Percentiles rank a stretch among this genome's conserved stretches.
phyloP scores from a whole-genome alignment of 163 green algal genomes.

The Trebouxiophyceae sp. region DNA sequence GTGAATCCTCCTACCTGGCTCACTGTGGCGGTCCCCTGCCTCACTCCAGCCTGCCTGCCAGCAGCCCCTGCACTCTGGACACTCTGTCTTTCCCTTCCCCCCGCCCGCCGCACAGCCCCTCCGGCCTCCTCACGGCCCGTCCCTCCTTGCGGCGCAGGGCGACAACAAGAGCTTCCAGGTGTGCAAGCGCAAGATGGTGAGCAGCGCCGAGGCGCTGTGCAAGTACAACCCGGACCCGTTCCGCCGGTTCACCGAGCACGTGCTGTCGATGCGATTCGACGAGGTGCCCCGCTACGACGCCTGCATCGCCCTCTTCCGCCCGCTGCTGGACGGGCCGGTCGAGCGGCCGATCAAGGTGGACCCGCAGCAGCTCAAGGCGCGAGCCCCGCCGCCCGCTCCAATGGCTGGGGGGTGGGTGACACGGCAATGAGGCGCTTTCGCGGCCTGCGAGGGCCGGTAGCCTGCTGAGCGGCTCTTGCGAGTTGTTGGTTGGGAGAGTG shows the following conservation, averaged over 20 bases:
- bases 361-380: not conserved
- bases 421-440: too few relatives aligned
- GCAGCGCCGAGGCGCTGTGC: conserved; percentile 19
- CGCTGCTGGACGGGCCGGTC: conserved; percentile 18
- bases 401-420: too few relatives aligned
- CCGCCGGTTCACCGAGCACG: conserved; percentile 23
- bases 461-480: too few relatives aligned
- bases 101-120: too few relatives aligned
- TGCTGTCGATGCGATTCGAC: conserved; percentile 35
- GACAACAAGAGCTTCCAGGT: conserved; percentile 38
- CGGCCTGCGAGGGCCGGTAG: too few relatives aligned
- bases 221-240: conserved; percentile 10
- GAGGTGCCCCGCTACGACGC: conserved; percentile 41
- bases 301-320: conserved; percentile 42
- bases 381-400: too few relatives aligned
- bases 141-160: conserved; percentile 11
- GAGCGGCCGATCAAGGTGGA: not conserved
- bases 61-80: too few relatives aligned
- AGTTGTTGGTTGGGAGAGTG: too few relatives aligned
- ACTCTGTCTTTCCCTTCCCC: too few relatives aligned
- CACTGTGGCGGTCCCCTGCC: too few relatives aligned
- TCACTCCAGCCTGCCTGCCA: too few relatives aligned
- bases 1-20: too few relatives aligned
- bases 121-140: not conserved
- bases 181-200: conserved; percentile 33